A percentile compares a stretch with the other conserved stretches of the same genome.
Conservation (phyloP, 2,329 filamentous ascomycete species). For the Aspergillus sp. region DNA sequence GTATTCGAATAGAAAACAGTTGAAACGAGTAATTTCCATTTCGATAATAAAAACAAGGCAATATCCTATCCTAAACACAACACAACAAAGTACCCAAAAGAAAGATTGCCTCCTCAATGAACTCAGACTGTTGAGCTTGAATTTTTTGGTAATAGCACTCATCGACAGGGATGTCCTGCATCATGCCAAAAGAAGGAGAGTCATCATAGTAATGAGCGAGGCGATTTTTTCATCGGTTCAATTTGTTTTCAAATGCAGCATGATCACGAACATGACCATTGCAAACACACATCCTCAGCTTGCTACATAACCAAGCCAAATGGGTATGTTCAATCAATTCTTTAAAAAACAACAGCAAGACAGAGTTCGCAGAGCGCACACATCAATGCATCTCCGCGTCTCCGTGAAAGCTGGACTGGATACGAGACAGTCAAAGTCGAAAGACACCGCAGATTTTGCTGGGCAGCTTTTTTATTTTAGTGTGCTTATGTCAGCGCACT, state of each 20-base stretch:
- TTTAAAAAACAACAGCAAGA: not conserved
- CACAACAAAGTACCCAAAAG: not conserved
- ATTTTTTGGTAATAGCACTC: constrained; percentile 23
- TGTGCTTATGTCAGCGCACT: not conserved
- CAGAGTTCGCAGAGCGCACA: not conserved
- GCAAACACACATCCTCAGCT: not conserved
- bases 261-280: not conserved
- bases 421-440: not conserved
- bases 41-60: not conserved
- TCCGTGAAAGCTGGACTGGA: not conserved
- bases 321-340: too few relatives aligned
- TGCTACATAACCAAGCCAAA: not conserved
- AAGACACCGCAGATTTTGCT: not conserved
- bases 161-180: constrained; percentile 19
- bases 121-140: constrained; percentile 38
- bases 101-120: constrained; percentile 9
- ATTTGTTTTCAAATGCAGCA: not conserved
- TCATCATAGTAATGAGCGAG: constrained; percentile 26
- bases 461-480: not conserved
- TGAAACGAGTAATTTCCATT: too few relatives aligned
- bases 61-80: not conserved
- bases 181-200: constrained; percentile 25
- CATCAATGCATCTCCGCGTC: not conserved
- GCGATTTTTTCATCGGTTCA: not conserved
- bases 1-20: too few relatives aligned